Evolutionary conservation across 192 early-diverging fungal genomes (phyloP).

Genomic region (Coemansia sp.): DNA sequence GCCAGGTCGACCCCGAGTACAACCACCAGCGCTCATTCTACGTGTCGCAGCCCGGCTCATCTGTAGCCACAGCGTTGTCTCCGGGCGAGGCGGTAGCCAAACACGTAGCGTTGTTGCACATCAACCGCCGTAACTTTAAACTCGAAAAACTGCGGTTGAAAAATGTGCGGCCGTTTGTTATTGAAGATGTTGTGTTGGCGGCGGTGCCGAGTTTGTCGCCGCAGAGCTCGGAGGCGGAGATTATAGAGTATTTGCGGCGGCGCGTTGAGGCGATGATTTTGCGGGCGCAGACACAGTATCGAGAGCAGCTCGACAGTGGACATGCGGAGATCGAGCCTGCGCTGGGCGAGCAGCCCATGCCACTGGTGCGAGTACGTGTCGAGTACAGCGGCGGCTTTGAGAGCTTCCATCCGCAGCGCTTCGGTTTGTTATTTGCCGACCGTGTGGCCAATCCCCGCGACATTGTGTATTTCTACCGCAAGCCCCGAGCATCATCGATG

Average conservation of each 20-base stretch:
- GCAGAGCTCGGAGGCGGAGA: constrained; percentile 54
- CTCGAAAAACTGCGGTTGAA: constrained; percentile 73
- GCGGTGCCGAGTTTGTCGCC: constrained; percentile 53
- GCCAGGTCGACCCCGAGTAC: constrained; percentile 72
- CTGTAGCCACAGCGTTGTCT: constrained; percentile 83
- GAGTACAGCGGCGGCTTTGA: constrained; percentile 84
- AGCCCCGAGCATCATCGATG: constrained; percentile 22
- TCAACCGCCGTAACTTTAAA: constrained; percentile 67
- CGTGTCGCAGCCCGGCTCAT: constrained; percentile 90
- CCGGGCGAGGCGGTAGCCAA: constrained; percentile 80
- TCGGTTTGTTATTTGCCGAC: constrained; percentile 78
- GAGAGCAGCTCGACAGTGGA: constrained; percentile 34
- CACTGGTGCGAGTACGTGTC: constrained; percentile 79
- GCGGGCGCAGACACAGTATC: constrained; percentile 64
- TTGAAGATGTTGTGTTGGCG: constrained; percentile 66
- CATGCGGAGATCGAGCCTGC: constrained; percentile 30
- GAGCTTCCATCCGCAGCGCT: constrained; percentile 82
- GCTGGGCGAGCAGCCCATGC: constrained; percentile 58
- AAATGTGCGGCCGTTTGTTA: constrained; percentile 86
- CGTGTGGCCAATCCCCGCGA: constrained; percentile 87
- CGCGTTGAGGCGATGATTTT: constrained; percentile 61
- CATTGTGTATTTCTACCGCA: constrained; percentile 79
- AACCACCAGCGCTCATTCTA: constrained; percentile 67
- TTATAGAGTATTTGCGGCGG: constrained; percentile 60
- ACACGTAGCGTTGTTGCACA: constrained; percentile 59